Evolutionary conservation across 1,139 yeast species (phyloP).

Genomic region (Lodderomyces jiufengensis): DNA sequence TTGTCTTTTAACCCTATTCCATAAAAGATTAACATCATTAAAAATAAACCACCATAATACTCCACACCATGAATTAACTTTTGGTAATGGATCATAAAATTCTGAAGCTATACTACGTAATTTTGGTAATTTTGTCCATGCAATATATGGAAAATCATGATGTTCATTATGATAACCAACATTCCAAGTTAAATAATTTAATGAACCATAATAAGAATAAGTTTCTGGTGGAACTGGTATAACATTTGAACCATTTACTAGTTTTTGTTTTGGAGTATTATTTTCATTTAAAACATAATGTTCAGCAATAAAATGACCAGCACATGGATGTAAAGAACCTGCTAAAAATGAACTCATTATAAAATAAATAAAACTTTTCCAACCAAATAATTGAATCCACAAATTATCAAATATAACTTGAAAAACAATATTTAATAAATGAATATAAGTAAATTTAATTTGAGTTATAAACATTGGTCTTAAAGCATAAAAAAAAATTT

Average conservation of each 20-base stretch:
- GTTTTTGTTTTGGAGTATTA: conserved; percentile 36
- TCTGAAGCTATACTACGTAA: conserved; percentile 69
- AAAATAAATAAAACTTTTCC: conserved; percentile 62
- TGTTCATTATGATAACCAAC: conserved; percentile 95
- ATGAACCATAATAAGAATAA: conserved; percentile 80
- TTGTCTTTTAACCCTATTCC: conserved; percentile 74
- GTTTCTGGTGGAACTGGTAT: conserved; percentile 66
- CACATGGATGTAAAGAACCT: conserved; percentile 89
- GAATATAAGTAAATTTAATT: conserved; percentile 70
- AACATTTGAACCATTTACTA: conserved; percentile 22
- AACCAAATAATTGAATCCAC: conserved; percentile 59
- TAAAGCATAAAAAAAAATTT: conserved; percentile 82
- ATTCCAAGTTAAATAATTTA: conserved; percentile 80
- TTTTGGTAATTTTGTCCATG: conserved; percentile 79
- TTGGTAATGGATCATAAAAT: conserved; percentile 79
- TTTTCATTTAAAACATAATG: conserved; percentile 70
- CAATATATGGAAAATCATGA: conserved; percentile 90
- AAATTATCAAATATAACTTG: conserved; percentile 59
- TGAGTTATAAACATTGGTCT: conserved; percentile 85
- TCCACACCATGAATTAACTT: conserved; percentile 73
- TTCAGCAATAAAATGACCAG: conserved; percentile 94
- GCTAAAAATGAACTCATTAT: conserved; percentile 79
- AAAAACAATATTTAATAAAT: conserved; percentile 60
- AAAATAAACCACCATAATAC: conserved; percentile 72
- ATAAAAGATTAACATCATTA: conserved; percentile 64